Evolutionary conservation across 805 yeast genomes (phyloP).

Genomic region (Naumovozyma dairenensis): DNA sequence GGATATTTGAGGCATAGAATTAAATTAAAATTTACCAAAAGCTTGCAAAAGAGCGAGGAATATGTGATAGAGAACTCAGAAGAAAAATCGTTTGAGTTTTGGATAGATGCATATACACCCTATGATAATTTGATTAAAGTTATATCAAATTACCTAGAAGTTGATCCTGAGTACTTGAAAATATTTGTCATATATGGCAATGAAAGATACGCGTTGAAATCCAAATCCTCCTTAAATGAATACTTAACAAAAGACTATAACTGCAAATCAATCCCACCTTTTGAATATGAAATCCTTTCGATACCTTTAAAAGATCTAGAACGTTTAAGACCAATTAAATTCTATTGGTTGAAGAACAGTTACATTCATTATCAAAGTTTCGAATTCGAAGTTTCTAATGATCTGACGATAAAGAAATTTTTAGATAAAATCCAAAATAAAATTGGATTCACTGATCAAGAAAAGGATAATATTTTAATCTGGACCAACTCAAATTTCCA

Average conservation of each 20-base stretch:
- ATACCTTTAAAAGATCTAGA: constrained; percentile 72
- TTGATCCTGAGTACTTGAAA: constrained; percentile 53
- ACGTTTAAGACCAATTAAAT: constrained; percentile 52
- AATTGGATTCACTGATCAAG: constrained; percentile 40
- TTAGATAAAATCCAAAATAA: constrained; percentile 47
- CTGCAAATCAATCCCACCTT: constrained; percentile 31
- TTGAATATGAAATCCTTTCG: constrained; percentile 70
- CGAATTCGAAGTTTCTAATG: constrained; percentile 60
- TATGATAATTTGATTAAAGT: constrained; percentile 53
- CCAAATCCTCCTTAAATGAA: constrained; percentile 26
- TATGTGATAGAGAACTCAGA: constrained; percentile 15
- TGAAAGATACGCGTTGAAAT: constrained; percentile 41
- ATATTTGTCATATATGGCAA: constrained; percentile 55
- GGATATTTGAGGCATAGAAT: constrained; percentile 49
- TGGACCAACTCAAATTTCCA: constrained; percentile 42
- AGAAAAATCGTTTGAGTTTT: constrained; percentile 39
- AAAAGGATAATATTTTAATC: constrained; percentile 38
- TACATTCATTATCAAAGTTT: constrained; percentile 57
- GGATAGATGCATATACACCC: constrained; percentile 55
- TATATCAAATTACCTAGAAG: constrained; percentile 44
- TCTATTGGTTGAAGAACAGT: constrained; percentile 67
- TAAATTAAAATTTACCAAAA: constrained; percentile 39
- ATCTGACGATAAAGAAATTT: constrained; percentile 46
- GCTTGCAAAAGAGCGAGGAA: constrained; percentile 19
- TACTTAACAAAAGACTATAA: constrained; percentile 32